Evolutionary conservation across 768 basidiomycete species (phyloP), one percentile per base, ranked within the genome.

Genomic region (Auricularia sp.): DNA sequence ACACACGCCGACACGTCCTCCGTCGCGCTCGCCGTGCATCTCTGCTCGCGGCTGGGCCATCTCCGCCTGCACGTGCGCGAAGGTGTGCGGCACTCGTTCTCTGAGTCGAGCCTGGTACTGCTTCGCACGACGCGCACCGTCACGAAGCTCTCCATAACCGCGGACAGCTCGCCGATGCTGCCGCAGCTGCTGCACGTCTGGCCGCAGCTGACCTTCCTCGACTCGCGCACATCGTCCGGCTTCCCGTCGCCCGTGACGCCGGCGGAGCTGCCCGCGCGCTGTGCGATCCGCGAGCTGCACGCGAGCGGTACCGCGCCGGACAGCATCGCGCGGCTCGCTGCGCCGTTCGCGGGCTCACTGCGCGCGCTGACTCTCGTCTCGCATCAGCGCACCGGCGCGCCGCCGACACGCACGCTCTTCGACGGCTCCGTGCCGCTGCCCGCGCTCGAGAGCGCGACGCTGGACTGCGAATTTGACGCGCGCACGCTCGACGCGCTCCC

Each of bases 201-300:
- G 56, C 56, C 56, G 5, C 56, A 59, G 56, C 56, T 59, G 16
- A 59, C 56, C 6, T 59, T 59, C 56, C 56, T 59, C 56, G 56
- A 59, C 34, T 59, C 56, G 24, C 56, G 56, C 56, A 34, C 56
- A 18, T 59, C 56, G 56, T 59, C 56, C 34, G 54, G 54, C 18
- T 54, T 54, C 54, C 54, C 54, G 7, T 54, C n/a, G n/a, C 29
- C 54, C n/a, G 34, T 59, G 24, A n/a, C 56, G 8, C 29, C 56
- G 56, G 8, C 34, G 24, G 7, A 59, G 8, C 18, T 59, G 16
- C 56, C 56, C 24, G 56, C 56, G 14, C 14, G 56, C 24, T 59
- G 56, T 29, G 56, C 56, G 24, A 59, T 59, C 34, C 56, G 56
- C 56, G 56, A 59, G 29, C 24, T 59, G 29, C 56, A 59, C 34